Base-by-base conservation (phyloP, 495 filamentous ascomycete species). In the Penicillium turbatum region DNA sequence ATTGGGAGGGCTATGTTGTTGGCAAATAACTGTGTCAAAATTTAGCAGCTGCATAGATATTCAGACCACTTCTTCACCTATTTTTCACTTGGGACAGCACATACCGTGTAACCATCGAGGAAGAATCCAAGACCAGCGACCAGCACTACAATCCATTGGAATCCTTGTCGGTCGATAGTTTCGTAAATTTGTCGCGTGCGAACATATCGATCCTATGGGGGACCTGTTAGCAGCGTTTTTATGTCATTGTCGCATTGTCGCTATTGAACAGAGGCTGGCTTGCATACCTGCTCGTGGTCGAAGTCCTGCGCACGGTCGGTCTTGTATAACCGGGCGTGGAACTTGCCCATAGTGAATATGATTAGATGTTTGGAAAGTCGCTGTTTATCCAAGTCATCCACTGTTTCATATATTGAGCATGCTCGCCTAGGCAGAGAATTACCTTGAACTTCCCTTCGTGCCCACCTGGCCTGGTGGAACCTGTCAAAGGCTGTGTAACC, bases 91-190 rank as follows among this genome's bases (percentile, higher is more conserved):
- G n/a, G n/a, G n/a, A n/a, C n/a, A n/a, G n/a, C 15, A 66, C 70
- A 48, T 45, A 91, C 85, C 34, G 81, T 82, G 54, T 86, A 87
- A 55, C 81, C 82, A 68, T 86, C 83, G 9, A 85, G 83, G 47
- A 88, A 79, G 60, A 88, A 88, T 15, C 85, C 85, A 1, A 83
- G 79, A 15, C 80, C 83, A 11, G 84, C 82, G 5, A 88, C 85
- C 6, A 79, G 65, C 6, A 79, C 76, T 11, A 78, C 74, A 27
- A 76, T 61, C 72, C 72, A 75, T 62, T 77, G 74, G 50, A 66
- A 77, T 3, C 55, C 58, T 48, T 77, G 74, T 12, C 74, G 69
- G 61, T 77, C 74, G 52, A 77, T 76, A 3, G 74, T 77, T 42
- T 77, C 71, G 54, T 76, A 77, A 40, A 77, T 71, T 54, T 77